Percentiles rank a stretch among this genome's conserved stretches.
phyloP scores from a whole-genome alignment of 148 eudicot genomes.

The Chenopodium formosanum region DNA sequence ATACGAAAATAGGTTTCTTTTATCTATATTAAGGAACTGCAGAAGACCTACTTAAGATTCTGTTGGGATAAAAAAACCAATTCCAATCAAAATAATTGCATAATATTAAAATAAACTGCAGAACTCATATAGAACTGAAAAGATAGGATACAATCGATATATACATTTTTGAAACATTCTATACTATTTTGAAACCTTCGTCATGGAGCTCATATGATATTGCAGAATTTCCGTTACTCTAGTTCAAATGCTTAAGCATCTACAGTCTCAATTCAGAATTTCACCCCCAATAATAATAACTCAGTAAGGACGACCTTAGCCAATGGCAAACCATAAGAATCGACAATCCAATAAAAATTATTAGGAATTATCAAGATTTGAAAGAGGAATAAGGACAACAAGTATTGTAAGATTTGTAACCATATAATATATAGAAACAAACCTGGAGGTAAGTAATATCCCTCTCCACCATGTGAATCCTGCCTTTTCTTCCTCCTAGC shows the following conservation, averaged over 20 bases:
- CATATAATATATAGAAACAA: conserved; percentile 14
- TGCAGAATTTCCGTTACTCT: background rate
- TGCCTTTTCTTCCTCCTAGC: conserved; percentile 51
- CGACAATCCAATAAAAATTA: background rate
- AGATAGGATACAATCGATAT: background rate
- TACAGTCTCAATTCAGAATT: background rate
- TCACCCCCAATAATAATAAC: background rate
- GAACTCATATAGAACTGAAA: background rate
- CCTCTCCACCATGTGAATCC: conserved; percentile 35
- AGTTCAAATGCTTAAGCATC: background rate
- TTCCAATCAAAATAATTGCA: background rate
- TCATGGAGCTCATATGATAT: background rate
- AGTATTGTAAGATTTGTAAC: background rate
- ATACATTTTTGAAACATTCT: background rate
- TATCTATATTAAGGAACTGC: background rate
- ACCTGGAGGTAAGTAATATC: conserved; percentile 50
- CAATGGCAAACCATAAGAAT: background rate
- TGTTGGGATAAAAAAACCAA: background rate
- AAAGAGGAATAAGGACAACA: background rate
- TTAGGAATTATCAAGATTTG: background rate
- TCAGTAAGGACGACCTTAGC: background rate
- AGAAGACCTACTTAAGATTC: background rate
- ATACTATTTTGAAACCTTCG: background rate
- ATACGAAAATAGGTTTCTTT: background rate
- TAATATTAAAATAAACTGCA: background rate